These are phyloP conservation scores for Pseudocercospora crystallina DNA, from an alignment of 2,329 filamentous ascomycete genomes.

Conservation along the genomic window DNA sequence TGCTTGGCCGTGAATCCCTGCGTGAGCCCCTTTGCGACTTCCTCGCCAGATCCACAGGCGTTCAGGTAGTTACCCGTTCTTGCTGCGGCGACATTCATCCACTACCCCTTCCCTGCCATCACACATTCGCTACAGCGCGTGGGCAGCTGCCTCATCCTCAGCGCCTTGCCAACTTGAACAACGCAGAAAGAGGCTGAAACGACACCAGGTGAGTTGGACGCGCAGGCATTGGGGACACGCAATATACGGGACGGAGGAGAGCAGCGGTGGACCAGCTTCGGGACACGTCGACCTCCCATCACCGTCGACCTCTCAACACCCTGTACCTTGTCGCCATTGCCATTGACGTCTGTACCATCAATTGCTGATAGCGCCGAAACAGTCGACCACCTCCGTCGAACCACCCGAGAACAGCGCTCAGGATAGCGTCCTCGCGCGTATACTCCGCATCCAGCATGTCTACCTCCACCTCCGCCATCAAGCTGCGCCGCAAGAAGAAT, in stretches of 20 bases:
- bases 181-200: too few relatives aligned
- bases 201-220: too few relatives aligned
- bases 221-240: background rate
- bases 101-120: too few relatives aligned
- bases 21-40: conserved; percentile 19
- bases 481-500: conserved; percentile 99
- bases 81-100: background rate
- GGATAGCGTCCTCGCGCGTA: conserved; percentile 26
- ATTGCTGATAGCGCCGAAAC: too few relatives aligned
- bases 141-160: too few relatives aligned
- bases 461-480: conserved; percentile 55
- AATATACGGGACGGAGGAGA: conserved; percentile 5
- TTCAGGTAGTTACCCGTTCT: too few relatives aligned
- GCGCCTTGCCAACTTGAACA: too few relatives aligned
- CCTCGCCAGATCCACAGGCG: conserved; percentile 2
- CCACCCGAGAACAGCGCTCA: conserved; percentile 17
- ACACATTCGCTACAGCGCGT: too few relatives aligned
- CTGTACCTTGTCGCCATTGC: background rate
- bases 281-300: conserved; percentile 9
- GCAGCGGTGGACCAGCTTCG: background rate
- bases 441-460: conserved; percentile 30
- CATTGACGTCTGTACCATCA: background rate
- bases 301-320: too few relatives aligned
- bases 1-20: conserved; percentile 13
- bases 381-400: background rate